Evolutionary conservation across 305 asterid species (phyloP).

Genomic region (Fraxinus dipetala): DNA sequence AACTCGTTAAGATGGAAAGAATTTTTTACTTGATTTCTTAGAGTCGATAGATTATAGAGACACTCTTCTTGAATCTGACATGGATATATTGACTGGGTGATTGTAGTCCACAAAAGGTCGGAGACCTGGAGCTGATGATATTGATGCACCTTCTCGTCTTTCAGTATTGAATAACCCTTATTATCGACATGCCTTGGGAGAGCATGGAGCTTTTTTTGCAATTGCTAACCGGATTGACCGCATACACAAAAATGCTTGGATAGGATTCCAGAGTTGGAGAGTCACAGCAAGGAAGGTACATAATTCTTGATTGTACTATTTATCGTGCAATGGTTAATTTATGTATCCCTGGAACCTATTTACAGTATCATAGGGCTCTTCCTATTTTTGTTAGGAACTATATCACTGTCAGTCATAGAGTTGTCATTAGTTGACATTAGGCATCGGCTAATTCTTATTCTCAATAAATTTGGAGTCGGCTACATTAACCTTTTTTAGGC

Average conservation of each 20-base stretch:
- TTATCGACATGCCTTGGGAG: constrained; percentile 78
- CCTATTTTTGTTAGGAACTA: background rate
- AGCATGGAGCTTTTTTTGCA: constrained; percentile 85
- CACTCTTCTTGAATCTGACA: constrained; percentile 22
- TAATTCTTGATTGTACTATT: background rate
- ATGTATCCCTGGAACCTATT: background rate
- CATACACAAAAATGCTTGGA: constrained; percentile 94
- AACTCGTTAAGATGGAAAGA: background rate
- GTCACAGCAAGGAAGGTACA: constrained; percentile 78
- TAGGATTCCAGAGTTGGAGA: constrained; percentile 98
- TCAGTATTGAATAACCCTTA: constrained; percentile 63
- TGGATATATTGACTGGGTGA: constrained; percentile 20
- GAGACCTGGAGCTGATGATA: constrained; percentile 79
- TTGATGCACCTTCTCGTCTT: constrained; percentile 91
- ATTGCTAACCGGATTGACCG: constrained; percentile 89
- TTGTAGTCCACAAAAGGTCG: constrained; percentile 76
- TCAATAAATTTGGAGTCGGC: background rate
- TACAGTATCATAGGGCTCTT: background rate
- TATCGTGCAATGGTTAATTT: constrained; percentile 4
- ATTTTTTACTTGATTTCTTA: background rate
- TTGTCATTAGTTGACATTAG: background rate
- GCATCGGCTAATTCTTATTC: background rate
- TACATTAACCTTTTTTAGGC: background rate
- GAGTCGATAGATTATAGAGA: background rate
- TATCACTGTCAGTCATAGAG: background rate